Evolutionary conservation across 2,329 filamentous ascomycete species (phyloP).

Genomic region (Diplodia seriata): DNA sequence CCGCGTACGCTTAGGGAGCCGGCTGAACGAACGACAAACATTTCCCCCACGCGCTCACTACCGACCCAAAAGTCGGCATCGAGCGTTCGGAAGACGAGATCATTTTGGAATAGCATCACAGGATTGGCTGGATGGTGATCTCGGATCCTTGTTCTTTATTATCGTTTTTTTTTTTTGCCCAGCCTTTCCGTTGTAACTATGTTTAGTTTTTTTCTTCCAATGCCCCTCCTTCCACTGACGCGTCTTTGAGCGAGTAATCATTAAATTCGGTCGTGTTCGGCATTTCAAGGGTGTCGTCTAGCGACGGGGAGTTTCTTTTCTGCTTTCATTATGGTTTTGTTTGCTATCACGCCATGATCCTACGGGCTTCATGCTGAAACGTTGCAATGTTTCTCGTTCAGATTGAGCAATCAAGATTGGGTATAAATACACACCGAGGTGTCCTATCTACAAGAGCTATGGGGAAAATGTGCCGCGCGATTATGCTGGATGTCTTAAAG

Average conservation of each 20-base stretch:
- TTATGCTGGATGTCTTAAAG: not conserved
- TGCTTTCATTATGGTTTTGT: not conserved
- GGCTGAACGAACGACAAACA: not conserved
- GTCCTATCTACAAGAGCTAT: not conserved
- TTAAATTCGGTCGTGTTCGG: not conserved
- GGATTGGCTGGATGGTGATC: slow-evolving; percentile 26
- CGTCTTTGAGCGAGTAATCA: slow-evolving; percentile 25
- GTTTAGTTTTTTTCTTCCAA: slow-evolving; percentile 5
- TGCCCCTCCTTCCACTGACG: slow-evolving; percentile 11
- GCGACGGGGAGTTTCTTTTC: slow-evolving; percentile 7
- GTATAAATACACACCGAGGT: slow-evolving; percentile 6
- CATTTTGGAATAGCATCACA: slow-evolving; percentile 28
- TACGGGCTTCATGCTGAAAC: slow-evolving; percentile 18
- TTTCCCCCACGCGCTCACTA: not conserved
- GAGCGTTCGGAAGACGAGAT: slow-evolving; percentile 20
- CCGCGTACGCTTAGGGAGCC: not conserved
- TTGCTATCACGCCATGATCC: slow-evolving; percentile 13
- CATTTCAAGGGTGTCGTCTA: slow-evolving; percentile 26
- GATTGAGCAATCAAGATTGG: slow-evolving; percentile 6
- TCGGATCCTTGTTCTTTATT: not conserved
- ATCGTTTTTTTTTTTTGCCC: not conserved
- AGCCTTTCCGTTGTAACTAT: slow-evolving; percentile 10
- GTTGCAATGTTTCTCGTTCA: slow-evolving; percentile 6
- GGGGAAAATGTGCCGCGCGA: not conserved
- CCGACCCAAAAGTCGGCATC: slow-evolving; percentile 8